phyloP scores from a whole-genome alignment of 176 grass and related monocot genomes.

The Oryza rufipogon region DNA sequence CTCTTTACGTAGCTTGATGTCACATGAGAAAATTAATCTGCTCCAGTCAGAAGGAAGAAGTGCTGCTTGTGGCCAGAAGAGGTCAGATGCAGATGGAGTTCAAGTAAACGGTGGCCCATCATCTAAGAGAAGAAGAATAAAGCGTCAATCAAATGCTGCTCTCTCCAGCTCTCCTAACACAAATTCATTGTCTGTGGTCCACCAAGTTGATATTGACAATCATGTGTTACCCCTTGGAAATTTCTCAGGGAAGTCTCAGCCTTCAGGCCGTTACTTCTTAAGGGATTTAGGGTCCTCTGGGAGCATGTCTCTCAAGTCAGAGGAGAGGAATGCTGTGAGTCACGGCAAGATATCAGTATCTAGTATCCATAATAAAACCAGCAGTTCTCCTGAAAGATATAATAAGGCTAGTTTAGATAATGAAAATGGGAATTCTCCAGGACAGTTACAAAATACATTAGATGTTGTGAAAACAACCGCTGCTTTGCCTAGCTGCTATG shows the following conservation, averaged over 20 bases:
- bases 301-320: conserved; percentile 20
- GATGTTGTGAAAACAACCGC: conserved; percentile 12
- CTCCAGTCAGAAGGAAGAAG: conserved; percentile 15
- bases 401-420: background rate
- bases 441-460: conserved; percentile 42
- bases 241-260: conserved; percentile 37
- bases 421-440: conserved; percentile 22
- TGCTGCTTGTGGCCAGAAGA: conserved; percentile 32
- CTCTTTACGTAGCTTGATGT: conserved; percentile 25
- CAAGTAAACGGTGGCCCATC: conserved; percentile 18
- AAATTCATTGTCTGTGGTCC: conserved; percentile 35
- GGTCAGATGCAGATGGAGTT: conserved; percentile 40
- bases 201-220: conserved; percentile 30
- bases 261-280: conserved; percentile 37
- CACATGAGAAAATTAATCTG: conserved; percentile 35
- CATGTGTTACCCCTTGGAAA: conserved; percentile 30
- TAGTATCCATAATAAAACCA: conserved; percentile 26
- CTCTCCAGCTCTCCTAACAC: conserved; percentile 23
- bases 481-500: conserved; percentile 33
- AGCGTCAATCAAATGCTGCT: background rate
- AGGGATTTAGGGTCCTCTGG: conserved; percentile 44
- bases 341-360: conserved; percentile 15
- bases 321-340: conserved; percentile 30
- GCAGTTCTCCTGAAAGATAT: conserved; percentile 32
- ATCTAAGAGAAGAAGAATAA: conserved; percentile 46